These are phyloP conservation scores for Daedaleopsis nitida DNA, from an alignment of 768 basidiomycete species.

Conservation along the genomic window DNA sequence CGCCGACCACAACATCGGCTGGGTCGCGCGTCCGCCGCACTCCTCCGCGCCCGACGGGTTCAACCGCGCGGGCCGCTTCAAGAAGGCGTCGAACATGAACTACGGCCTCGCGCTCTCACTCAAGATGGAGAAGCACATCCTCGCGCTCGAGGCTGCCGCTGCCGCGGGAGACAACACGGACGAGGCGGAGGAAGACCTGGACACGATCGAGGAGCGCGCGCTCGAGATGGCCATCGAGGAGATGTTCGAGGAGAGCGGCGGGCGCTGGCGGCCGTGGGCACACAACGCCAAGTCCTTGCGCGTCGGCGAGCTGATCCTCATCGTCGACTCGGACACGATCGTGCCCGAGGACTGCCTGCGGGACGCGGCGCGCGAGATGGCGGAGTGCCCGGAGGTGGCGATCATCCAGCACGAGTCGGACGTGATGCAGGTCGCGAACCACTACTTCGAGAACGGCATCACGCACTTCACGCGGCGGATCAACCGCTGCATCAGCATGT, in stretches of 20 bases:
- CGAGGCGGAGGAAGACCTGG: constrained; percentile 43
- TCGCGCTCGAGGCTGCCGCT: constrained; percentile 47
- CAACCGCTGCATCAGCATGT: constrained; percentile 81
- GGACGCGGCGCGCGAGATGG: constrained; percentile 85
- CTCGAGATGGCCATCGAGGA: constrained; percentile 77
- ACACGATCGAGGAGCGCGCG: constrained; percentile 71
- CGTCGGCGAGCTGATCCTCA: constrained; percentile 76
- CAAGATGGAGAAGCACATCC: constrained; percentile 54
- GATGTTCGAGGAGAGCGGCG: constrained; percentile 57
- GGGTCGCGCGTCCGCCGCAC: constrained; percentile 81
- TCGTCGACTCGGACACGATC: constrained; percentile 81
- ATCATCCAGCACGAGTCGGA: constrained; percentile 94
- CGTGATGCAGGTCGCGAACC: constrained; percentile 88
- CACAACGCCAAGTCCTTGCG: constrained; percentile 74
- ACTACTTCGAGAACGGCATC: constrained; percentile 91
- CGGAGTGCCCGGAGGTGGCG: constrained; percentile 78
- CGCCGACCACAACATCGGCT: constrained; percentile 75
- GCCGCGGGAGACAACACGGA: constrained; percentile 30
- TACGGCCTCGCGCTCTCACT: constrained; percentile 73
- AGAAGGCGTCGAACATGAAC: constrained; percentile 94
- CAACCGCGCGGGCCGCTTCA: constrained; percentile 86
- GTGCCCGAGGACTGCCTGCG: constrained; percentile 89
- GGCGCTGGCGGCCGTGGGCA: constrained; percentile 73
- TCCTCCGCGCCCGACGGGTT: constrained; percentile 61
- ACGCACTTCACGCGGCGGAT: constrained; percentile 87